A percentile compares a stretch with the other conserved stretches of the same genome.
Conservation (phyloP, 2,329 filamentous ascomycete genomes). For the Penicillium verrucosum region DNA sequence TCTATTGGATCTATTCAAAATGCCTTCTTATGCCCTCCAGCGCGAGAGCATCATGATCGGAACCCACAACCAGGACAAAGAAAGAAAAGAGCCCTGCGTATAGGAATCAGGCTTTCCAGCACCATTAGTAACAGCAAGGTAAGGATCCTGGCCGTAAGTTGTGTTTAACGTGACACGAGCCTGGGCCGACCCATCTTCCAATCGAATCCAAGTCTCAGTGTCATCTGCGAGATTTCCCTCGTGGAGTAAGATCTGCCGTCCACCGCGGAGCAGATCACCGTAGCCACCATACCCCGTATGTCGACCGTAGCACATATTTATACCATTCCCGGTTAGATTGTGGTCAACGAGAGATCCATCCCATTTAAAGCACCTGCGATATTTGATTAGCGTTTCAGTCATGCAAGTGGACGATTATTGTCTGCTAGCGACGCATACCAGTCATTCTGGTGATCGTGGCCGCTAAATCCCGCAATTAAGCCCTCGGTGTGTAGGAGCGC, state of each 20-base stretch:
- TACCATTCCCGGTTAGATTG: constrained; percentile 42
- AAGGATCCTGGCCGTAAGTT: constrained; percentile 55
- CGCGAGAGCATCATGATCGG: constrained; percentile 3
- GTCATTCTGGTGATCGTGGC: constrained; percentile 63
- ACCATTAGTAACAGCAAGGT: background rate
- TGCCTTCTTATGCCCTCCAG: background rate
- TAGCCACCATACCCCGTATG: constrained; percentile 70
- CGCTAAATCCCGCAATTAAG: constrained; percentile 58
- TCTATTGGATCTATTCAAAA: background rate
- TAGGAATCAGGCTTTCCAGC: background rate
- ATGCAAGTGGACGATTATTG: background rate
- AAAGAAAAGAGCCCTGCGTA: background rate
- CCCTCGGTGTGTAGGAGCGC: constrained; percentile 55
- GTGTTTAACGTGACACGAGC: constrained; percentile 55
- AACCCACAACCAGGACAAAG: constrained; percentile 4
- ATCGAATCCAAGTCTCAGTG: constrained; percentile 59
- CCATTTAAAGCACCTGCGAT: constrained; percentile 41
- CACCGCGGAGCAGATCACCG: constrained; percentile 61
- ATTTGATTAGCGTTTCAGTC: background rate
- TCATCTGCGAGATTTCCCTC: constrained; percentile 44
- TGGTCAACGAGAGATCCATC: constrained; percentile 24
- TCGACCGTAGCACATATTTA: constrained; percentile 58
- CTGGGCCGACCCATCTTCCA: constrained; percentile 54
- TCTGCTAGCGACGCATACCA: constrained; percentile 49
- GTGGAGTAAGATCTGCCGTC: constrained; percentile 53